A percentile compares a stretch with the other conserved stretches of the same genome.
These are phyloP conservation scores for Citrus medica DNA, from an alignment of 345 rosid species.

Conservation along the genomic window DNA sequence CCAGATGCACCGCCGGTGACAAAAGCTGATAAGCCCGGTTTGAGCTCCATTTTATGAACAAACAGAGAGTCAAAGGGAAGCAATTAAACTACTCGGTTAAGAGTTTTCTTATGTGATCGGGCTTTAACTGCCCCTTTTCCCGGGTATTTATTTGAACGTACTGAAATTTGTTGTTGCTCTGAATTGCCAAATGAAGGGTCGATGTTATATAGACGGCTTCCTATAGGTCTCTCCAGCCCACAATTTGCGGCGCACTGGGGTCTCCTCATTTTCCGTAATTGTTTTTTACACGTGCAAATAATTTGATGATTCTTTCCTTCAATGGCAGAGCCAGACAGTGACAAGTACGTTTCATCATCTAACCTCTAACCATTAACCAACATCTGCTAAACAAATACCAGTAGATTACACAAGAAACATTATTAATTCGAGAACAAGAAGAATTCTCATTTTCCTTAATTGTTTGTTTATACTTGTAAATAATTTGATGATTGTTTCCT, in stretches of 20 bases:
- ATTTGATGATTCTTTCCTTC: too few relatives aligned
- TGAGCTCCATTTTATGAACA: constrained; percentile 57
- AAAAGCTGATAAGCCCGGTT: constrained; percentile 81
- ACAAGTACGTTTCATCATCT: too few relatives aligned
- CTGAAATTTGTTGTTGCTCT: neutral
- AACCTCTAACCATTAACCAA: too few relatives aligned
- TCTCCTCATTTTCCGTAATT: neutral
- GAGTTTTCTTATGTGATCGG: neutral
- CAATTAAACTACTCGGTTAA: neutral
- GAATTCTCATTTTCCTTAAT: too few relatives aligned
- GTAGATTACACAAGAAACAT: too few relatives aligned
- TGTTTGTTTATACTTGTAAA: too few relatives aligned
- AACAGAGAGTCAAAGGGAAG: neutral
- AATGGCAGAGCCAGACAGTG: too few relatives aligned
- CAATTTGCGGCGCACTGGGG: neutral
- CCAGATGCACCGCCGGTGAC: constrained; percentile 96
- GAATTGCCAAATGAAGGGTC: neutral
- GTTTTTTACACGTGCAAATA: too few relatives aligned
- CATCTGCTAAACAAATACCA: too few relatives aligned
- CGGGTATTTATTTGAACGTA: too few relatives aligned
- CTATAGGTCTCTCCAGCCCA: neutral
- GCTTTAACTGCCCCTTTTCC: neutral
- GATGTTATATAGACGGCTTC: neutral
- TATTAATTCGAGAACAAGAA: too few relatives aligned
- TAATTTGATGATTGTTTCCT: too few relatives aligned